These are phyloP conservation scores for Mediolabrus comicus DNA, from an alignment of 108 stramenopile genomes.

Conservation along the genomic window DNA sequence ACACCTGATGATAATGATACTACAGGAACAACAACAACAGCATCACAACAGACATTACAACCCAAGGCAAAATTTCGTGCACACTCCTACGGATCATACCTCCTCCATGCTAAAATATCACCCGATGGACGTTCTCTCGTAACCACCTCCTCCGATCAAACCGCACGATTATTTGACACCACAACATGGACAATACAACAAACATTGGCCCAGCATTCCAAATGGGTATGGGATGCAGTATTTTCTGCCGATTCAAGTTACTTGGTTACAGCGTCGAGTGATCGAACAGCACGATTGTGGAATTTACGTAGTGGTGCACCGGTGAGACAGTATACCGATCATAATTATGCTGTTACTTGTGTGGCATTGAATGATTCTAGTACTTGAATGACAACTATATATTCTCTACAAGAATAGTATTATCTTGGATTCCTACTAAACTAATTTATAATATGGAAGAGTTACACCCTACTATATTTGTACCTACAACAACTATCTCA, in stretches of 20 bases:
- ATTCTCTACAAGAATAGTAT: too few relatives aligned
- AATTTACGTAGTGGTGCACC: constrained; percentile 91
- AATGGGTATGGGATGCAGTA: constrained; percentile 98
- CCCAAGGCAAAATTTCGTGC: constrained; percentile 78
- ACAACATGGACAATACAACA: constrained; percentile 77
- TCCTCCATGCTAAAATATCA: constrained; percentile 76
- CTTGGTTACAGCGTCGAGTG: constrained; percentile 93
- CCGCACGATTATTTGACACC: constrained; percentile 89
- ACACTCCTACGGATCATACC: constrained; percentile 73
- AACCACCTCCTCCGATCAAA: constrained; percentile 91
- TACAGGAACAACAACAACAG: not conserved
- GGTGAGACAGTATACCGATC: constrained; percentile 90
- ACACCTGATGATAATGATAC: not conserved
- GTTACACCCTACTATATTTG: too few relatives aligned
- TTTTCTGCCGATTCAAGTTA: constrained; percentile 97
- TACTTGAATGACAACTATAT: constrained; percentile 11
- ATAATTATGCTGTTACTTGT: constrained; percentile 93
- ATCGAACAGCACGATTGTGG: constrained; percentile 91
- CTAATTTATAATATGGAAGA: too few relatives aligned
- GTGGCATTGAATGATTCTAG: constrained; percentile 96
- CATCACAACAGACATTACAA: not conserved
- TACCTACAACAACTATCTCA: too few relatives aligned
- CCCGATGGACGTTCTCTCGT: constrained; percentile 87
- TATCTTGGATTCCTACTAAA: too few relatives aligned
- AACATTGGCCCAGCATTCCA: constrained; percentile 76